These are phyloP conservation scores for Corniculantispora saksenae DNA, from an alignment of 2,329 filamentous ascomycete genomes.

Conservation along the genomic window DNA sequence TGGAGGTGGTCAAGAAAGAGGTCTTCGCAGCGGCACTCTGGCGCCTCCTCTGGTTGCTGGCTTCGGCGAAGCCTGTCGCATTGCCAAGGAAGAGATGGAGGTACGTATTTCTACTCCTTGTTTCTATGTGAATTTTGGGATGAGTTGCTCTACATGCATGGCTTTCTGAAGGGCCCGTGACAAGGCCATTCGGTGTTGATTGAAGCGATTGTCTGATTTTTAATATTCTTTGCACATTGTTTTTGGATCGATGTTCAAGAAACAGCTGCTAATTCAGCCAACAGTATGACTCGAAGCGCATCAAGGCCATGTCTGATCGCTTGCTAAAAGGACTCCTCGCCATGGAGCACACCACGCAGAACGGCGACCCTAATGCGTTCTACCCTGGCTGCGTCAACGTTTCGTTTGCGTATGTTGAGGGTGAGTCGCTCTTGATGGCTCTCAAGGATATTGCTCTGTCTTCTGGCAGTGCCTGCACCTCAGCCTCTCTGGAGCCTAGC, in stretches of 20 bases:
- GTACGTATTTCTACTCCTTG: conserved; percentile 58
- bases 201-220: conserved; percentile 67
- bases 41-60: conserved; percentile 87
- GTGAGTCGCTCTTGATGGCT: conserved; percentile 96
- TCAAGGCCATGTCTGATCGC: conserved; percentile 79
- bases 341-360: conserved; percentile 89
- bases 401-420: conserved; percentile 97
- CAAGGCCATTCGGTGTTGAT: conserved; percentile 58
- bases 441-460: conserved; percentile 97
- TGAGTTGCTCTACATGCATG: conserved; percentile 88
- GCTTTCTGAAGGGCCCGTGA: conserved; percentile 79
- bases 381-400: conserved; percentile 98
- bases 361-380: conserved; percentile 79
- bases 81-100: conserved; percentile 85
- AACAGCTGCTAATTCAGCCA: conserved; percentile 11
- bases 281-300: conserved; percentile 91
- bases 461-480: conserved; percentile 95
- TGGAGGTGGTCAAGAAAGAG: conserved; percentile 93
- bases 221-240: conserved; percentile 3
- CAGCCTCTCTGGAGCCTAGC: conserved; percentile 91
- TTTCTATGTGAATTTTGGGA: conserved; percentile 51
- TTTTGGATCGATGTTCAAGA: conserved; percentile 14
- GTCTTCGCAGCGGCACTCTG: conserved; percentile 89
- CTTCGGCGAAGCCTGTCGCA: conserved; percentile 92
- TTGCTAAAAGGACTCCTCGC: conserved; percentile 79